A percentile compares a stretch with the other conserved stretches of the same genome.
Conservation (phyloP, 345 rosid genomes). For the Theobroma cacao region DNA sequence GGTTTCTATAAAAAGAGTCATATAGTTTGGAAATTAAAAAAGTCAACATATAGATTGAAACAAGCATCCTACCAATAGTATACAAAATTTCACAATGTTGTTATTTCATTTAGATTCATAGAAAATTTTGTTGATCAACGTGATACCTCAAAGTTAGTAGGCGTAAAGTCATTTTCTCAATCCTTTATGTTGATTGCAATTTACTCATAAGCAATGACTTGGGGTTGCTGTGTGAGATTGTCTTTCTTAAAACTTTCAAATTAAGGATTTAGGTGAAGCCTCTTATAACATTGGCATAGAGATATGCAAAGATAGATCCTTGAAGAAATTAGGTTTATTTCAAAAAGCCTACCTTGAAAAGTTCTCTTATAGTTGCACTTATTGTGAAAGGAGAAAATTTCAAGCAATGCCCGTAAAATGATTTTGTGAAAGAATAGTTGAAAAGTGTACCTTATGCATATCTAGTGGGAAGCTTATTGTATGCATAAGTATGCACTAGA, state of each 20-base stretch:
- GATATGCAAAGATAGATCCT: not conserved
- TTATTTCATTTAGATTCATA: not conserved
- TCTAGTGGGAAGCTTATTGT: not conserved
- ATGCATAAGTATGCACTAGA: not conserved
- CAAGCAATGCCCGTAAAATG: not conserved
- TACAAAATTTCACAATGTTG: not conserved
- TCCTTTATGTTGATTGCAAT: too few relatives aligned
- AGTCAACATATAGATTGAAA: too few relatives aligned
- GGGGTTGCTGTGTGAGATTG: too few relatives aligned
- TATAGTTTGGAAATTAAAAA: too few relatives aligned
- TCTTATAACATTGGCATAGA: not conserved
- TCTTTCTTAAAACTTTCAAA: not conserved
- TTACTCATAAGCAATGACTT: too few relatives aligned
- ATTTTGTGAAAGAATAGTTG: not conserved
- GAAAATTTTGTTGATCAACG: not conserved
- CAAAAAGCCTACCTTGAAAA: not conserved
- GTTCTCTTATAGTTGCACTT: not conserved
- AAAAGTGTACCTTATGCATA: not conserved
- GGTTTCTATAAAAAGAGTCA: too few relatives aligned
- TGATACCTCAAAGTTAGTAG: not conserved
- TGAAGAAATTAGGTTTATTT: not conserved
- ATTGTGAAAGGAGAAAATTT: not conserved
- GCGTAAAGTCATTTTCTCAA: too few relatives aligned
- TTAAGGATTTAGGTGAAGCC: not conserved
- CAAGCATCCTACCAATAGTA: too few relatives aligned